A percentile compares a stretch with the other conserved stretches of the same genome.
Conservation (phyloP, 352 stramenopile genomes). For the Phytophthora cryptogea region DNA sequence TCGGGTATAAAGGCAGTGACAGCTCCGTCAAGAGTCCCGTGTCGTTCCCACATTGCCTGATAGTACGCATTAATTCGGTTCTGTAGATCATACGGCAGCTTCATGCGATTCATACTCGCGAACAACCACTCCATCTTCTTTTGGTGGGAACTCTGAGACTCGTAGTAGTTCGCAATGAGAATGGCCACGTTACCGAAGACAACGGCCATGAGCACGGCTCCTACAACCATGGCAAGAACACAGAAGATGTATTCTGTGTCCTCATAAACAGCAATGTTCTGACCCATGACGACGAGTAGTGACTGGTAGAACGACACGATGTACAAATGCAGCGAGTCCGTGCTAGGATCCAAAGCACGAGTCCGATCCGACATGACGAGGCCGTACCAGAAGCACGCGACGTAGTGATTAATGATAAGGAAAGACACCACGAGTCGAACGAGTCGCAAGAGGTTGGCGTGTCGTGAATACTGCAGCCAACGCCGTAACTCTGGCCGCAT, state of each 20-base stretch:
- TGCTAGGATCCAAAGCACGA: constrained; percentile 41
- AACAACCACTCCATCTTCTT: constrained; percentile 91
- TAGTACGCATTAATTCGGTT: constrained; percentile 89
- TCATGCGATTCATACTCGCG: constrained; percentile 82
- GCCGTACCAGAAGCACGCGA: constrained; percentile 80
- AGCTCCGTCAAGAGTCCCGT: constrained; percentile 78
- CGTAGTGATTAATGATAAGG: constrained; percentile 78
- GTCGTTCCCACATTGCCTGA: constrained; percentile 84
- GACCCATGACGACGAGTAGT: constrained; percentile 79
- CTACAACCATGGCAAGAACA: constrained; percentile 69
- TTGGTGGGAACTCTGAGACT: constrained; percentile 80
- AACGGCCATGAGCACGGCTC: constrained; percentile 81
- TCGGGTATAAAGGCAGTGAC: constrained; percentile 81
- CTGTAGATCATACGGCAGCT: constrained; percentile 76
- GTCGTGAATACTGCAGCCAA: constrained; percentile 84
- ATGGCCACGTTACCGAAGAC: constrained; percentile 89
- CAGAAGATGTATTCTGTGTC: constrained; percentile 80
- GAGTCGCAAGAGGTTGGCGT: constrained; percentile 75
- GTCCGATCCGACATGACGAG: constrained; percentile 56
- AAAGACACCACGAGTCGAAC: constrained; percentile 71
- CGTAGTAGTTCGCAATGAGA: constrained; percentile 86
- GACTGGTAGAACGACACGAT: constrained; percentile 69
- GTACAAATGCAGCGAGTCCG: constrained; percentile 49
- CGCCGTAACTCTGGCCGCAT: constrained; percentile 70
- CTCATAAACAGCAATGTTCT: constrained; percentile 72